phyloP scores from a whole-genome alignment of 495 filamentous ascomycete species.

The Neurospora sublineolata region DNA sequence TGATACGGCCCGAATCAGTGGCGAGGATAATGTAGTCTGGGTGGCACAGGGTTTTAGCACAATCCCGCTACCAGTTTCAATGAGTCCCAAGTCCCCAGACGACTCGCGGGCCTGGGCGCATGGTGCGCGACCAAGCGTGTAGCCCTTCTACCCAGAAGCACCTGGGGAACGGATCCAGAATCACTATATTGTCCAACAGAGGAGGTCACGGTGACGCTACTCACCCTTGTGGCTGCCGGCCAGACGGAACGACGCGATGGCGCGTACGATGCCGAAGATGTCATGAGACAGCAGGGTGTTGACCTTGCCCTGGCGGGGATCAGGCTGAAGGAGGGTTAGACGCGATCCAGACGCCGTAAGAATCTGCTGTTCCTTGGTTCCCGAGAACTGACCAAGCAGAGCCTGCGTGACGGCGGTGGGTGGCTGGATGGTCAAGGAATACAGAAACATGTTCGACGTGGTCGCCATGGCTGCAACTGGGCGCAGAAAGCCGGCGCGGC shows the following conservation, averaged over 20 bases:
- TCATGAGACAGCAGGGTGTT: conserved; percentile 78
- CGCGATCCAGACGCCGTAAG: conserved; percentile 86
- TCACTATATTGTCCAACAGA: conserved; percentile 76
- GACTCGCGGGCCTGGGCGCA: conserved; percentile 16
- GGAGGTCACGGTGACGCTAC: conserved; percentile 30
- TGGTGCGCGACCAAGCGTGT: background rate
- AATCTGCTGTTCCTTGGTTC: conserved; percentile 93
- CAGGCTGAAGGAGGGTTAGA: conserved; percentile 76
- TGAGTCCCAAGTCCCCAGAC: conserved; percentile 1
- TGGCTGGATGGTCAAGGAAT: conserved; percentile 86
- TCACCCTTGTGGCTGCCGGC: conserved; percentile 95
- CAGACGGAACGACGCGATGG: conserved; percentile 75
- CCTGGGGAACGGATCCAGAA: conserved; percentile 56
- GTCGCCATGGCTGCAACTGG: conserved; percentile 65
- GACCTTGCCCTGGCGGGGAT: conserved; percentile 75
- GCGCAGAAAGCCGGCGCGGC: conserved; percentile 46
- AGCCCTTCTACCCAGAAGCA: conserved; percentile 23
- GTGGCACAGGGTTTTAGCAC: conserved; percentile 45
- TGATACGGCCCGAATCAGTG: conserved; percentile 89
- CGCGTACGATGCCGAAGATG: conserved; percentile 88
- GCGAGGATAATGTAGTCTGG: conserved; percentile 93
- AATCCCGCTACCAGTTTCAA: conserved; percentile 24
- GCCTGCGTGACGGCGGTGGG: conserved; percentile 82
- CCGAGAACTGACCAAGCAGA: conserved; percentile 85
- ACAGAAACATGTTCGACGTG: conserved; percentile 95